A percentile compares a stretch with the other conserved stretches of the same genome.
Evolutionary conservation across 306 rosid genomes (phyloP).

Genomic region (Carpinus fangiana): DNA sequence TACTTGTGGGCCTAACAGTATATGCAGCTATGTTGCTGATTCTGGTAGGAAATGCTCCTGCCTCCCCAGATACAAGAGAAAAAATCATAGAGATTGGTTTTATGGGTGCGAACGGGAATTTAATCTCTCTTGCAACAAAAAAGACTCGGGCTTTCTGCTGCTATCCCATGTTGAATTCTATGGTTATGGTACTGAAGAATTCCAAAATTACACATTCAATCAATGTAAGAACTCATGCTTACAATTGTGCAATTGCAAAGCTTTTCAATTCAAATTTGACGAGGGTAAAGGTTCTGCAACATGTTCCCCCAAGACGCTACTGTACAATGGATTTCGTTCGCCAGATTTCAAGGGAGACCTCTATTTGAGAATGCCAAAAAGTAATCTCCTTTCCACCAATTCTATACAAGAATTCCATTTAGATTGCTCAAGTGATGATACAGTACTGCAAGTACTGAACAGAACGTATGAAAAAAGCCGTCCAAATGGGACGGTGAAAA

Average conservation of each 20-base stretch:
- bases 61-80: slow-evolving; percentile 40
- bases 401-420: slow-evolving; percentile 2
- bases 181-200: slow-evolving; percentile 43
- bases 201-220: slow-evolving; percentile 28
- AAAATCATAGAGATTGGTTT: slow-evolving; percentile 35
- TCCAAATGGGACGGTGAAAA: slow-evolving; percentile 20
- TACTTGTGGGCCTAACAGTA: slow-evolving; percentile 45
- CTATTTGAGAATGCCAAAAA: slow-evolving; percentile 41
- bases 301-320: slow-evolving; percentile 48
- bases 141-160: slow-evolving; percentile 19
- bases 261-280: slow-evolving; percentile 31
- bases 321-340: slow-evolving; percentile 44
- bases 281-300: background rate
- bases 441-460: background rate
- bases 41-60: slow-evolving; percentile 34
- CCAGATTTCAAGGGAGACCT: slow-evolving; percentile 37
- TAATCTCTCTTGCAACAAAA: slow-evolving; percentile 27
- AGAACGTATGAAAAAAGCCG: slow-evolving; percentile 19
- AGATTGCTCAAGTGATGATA: background rate
- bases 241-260: slow-evolving; percentile 40
- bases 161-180: slow-evolving; percentile 38
- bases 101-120: slow-evolving; percentile 46
- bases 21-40: slow-evolving; percentile 30
- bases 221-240: slow-evolving; percentile 42
- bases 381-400: background rate